Percentiles rank a stretch among this genome's conserved stretches.
Evolutionary conservation across 495 filamentous ascomycete genomes (phyloP).

Genomic region (Penicillium coprophilum): DNA sequence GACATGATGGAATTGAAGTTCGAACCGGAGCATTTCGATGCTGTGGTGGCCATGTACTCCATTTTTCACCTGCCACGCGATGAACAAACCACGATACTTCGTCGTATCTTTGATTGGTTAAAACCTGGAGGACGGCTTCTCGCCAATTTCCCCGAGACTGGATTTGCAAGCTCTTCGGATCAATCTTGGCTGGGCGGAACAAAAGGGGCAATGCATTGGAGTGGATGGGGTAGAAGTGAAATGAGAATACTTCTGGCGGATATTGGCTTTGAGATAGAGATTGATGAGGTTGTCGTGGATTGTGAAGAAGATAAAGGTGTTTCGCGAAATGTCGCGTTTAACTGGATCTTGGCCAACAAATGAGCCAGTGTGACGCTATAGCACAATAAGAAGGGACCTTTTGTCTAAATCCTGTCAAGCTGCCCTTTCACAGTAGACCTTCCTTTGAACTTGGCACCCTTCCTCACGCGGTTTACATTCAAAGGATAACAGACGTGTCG

Average conservation of each 20-base stretch:
- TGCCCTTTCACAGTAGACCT: no score
- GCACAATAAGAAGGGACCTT: no score
- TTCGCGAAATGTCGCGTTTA: conserved; percentile 12
- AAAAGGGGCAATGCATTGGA: conserved; percentile 43
- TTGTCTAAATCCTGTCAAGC: no score
- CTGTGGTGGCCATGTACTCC: conserved; percentile 44
- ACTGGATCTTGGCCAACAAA: conserved; percentile 22
- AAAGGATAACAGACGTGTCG: no score
- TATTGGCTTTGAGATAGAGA: conserved; percentile 22
- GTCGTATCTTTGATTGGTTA: conserved; percentile 38
- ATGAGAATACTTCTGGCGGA: conserved; percentile 18
- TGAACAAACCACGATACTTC: conserved; percentile 38
- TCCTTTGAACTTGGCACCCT: no score
- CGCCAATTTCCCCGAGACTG: conserved; percentile 36
- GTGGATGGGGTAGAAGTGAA: conserved; percentile 36
- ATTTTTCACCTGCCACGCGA: conserved; percentile 46
- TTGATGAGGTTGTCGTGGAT: conserved; percentile 28
- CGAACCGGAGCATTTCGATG: conserved; percentile 29
- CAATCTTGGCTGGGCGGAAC: conserved; percentile 28
- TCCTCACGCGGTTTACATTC: no score
- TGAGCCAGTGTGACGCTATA: no score
- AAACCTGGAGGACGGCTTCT: conserved; percentile 40
- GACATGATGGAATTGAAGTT: conserved; percentile 47
- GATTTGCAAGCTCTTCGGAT: conserved; percentile 18
- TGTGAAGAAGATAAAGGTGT: conserved; percentile 13